A percentile compares a stretch with the other conserved stretches of the same genome.
phyloP scores from a whole-genome alignment of 2,329 filamentous ascomycete genomes.

The Penicillium olsonii region DNA sequence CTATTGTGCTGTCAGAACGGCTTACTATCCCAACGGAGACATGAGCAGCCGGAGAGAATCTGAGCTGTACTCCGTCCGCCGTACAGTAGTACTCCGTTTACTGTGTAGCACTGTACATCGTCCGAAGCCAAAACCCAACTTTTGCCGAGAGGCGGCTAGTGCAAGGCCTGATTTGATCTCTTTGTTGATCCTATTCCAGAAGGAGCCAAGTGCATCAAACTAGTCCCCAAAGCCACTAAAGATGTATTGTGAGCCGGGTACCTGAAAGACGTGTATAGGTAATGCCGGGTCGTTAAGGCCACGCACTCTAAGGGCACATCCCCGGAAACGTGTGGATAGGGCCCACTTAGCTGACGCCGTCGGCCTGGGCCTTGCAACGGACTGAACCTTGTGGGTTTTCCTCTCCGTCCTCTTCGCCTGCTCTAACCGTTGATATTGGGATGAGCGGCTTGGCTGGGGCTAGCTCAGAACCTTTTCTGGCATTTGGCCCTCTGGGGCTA shows the following conservation, averaged over 20 bases:
- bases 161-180: neutral
- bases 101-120: too few relatives aligned
- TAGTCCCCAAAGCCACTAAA: constrained; percentile 5
- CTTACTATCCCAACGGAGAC: too few relatives aligned
- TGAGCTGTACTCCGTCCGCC: too few relatives aligned
- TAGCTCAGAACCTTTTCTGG: neutral
- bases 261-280: too few relatives aligned
- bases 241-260: constrained; percentile 9
- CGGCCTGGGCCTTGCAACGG: constrained; percentile 27
- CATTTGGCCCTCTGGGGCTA: neutral
- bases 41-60: too few relatives aligned
- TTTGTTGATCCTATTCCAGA: constrained; percentile 17
- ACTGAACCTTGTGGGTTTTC: constrained; percentile 20
- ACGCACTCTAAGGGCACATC: constrained; percentile 12
- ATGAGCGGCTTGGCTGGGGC: constrained; percentile 2
- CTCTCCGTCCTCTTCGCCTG: neutral
- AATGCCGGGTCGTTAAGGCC: neutral
- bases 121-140: too few relatives aligned
- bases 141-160: constrained; percentile 2
- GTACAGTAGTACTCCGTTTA: too few relatives aligned
- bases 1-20: too few relatives aligned
- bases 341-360: constrained; percentile 22
- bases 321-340: constrained; percentile 11
- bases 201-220: constrained; percentile 8
- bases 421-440: constrained; percentile 2